These are phyloP conservation scores for Leccinellum albellum DNA, from an alignment of 768 basidiomycete species.

Conservation along the genomic window DNA sequence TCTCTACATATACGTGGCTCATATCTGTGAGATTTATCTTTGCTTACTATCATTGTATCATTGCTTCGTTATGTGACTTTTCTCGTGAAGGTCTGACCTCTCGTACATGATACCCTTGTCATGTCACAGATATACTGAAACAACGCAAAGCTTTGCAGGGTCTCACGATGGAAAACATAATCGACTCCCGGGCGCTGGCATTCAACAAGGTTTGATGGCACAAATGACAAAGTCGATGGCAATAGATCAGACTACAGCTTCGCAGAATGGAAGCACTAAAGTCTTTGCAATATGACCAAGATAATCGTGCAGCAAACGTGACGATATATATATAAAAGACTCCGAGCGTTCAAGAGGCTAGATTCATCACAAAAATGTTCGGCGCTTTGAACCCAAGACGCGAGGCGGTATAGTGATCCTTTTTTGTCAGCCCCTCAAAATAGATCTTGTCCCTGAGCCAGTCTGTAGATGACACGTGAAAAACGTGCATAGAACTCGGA, in stretches of 20 bases:
- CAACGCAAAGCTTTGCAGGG: constrained; percentile 67
- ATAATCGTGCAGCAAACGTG: not conserved
- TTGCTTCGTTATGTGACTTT: not conserved
- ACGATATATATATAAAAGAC: constrained; percentile 3
- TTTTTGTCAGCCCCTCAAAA: constrained; percentile 61
- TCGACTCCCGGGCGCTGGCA: constrained; percentile 67
- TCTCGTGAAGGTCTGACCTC: not conserved
- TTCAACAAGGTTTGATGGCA: constrained; percentile 39
- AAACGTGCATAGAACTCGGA: not conserved
- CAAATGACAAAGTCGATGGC: constrained; percentile 20
- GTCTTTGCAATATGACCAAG: not conserved
- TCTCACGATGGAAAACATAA: constrained; percentile 51
- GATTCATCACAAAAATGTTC: constrained; percentile 73
- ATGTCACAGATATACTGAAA: constrained; percentile 56
- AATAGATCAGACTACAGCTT: not conserved
- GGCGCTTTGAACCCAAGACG: constrained; percentile 76
- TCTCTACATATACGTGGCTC: not conserved
- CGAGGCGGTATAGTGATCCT: constrained; percentile 54
- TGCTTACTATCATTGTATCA: too few species aligned
- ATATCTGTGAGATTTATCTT: not conserved
- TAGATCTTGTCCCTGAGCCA: constrained; percentile 73
- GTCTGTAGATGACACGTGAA: constrained; percentile 39
- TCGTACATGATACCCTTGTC: not conserved
- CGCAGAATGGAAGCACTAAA: not conserved
- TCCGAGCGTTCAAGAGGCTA: constrained; percentile 39